Percentiles rank a stretch among this genome's conserved stretches.
phyloP scores from a whole-genome alignment of 768 basidiomycete species.

The Brasilioporus rufonigricans region DNA sequence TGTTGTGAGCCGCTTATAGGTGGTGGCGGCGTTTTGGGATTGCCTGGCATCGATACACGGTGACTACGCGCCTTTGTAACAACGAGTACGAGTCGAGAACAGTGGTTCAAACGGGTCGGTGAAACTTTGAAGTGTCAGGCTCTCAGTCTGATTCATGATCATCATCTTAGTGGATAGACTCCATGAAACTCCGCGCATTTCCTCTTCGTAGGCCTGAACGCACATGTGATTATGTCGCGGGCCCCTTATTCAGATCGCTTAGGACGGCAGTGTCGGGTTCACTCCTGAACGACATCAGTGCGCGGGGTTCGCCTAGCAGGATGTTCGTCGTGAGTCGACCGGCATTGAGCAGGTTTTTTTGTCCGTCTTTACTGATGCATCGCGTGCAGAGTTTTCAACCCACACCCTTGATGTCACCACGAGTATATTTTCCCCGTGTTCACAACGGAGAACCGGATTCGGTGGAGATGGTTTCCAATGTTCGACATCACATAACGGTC shows the following conservation, averaged over 20 bases:
- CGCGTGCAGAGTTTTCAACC: background rate
- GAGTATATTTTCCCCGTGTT: background rate
- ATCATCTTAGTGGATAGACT: background rate
- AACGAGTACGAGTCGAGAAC: too few species aligned
- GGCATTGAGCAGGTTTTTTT: background rate
- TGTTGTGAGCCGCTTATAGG: too few species aligned
- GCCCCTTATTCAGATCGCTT: background rate
- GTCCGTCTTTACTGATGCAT: background rate
- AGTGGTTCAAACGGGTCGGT: background rate
- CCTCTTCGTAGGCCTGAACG: too few species aligned
- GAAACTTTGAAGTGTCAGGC: too few species aligned
- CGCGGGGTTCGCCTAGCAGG: background rate
- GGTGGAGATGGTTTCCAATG: background rate
- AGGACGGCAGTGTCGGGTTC: background rate
- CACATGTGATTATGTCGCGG: background rate
- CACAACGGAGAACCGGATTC: background rate
- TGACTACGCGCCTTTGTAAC: too few species aligned
- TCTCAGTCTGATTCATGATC: background rate
- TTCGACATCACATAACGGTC: background rate
- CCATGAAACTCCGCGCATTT: background rate
- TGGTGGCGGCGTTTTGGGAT: too few species aligned
- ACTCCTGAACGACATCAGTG: too few species aligned
- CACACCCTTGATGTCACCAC: background rate
- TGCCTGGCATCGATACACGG: too few species aligned
- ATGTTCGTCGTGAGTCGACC: background rate